Percentiles rank a stretch among this genome's conserved stretches.
Evolutionary conservation across 2,329 filamentous ascomycete species (phyloP).

Genomic region (Penicillium hordei): DNA sequence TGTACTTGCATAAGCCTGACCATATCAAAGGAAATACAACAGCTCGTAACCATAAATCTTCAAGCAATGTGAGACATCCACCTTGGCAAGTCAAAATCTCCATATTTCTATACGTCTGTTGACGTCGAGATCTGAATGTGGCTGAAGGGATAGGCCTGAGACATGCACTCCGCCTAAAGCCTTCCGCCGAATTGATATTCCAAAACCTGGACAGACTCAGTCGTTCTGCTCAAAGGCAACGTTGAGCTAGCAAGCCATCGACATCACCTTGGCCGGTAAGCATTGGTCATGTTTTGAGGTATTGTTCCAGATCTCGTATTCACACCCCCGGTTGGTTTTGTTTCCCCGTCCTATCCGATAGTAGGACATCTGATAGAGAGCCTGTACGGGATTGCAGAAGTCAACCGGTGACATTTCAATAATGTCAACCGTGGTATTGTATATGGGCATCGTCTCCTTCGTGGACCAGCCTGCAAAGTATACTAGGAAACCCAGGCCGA

Average conservation of each 20-base stretch:
- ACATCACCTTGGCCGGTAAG: not conserved
- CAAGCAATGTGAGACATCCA: conserved; percentile 8
- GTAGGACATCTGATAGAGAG: not conserved
- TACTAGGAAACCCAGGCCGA: not conserved
- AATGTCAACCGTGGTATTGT: not conserved
- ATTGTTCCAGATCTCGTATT: conserved; percentile 32
- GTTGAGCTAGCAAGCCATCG: conserved; percentile 11
- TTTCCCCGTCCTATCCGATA: conserved; percentile 5
- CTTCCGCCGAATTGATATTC: not conserved
- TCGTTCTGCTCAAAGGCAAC: not conserved
- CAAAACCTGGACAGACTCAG: not conserved
- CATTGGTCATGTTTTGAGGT: conserved; percentile 19
- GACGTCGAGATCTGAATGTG: conserved; percentile 3
- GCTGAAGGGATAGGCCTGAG: conserved; percentile 12
- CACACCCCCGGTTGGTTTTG: conserved; percentile 2
- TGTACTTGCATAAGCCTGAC: not conserved
- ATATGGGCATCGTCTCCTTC: not conserved
- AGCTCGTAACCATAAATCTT: not conserved
- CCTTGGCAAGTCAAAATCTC: conserved; percentile 6
- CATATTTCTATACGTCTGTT: conserved; percentile 5
- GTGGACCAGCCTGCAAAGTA: not conserved
- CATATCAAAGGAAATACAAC: not conserved
- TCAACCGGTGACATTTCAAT: not conserved
- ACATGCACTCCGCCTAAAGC: conserved; percentile 9
- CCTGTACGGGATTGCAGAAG: not conserved